Percentiles rank a stretch among this genome's conserved stretches.
These are phyloP conservation scores for Phytophthora boehmeriae DNA, from an alignment of 352 stramenopile genomes.

Conservation along the genomic window DNA sequence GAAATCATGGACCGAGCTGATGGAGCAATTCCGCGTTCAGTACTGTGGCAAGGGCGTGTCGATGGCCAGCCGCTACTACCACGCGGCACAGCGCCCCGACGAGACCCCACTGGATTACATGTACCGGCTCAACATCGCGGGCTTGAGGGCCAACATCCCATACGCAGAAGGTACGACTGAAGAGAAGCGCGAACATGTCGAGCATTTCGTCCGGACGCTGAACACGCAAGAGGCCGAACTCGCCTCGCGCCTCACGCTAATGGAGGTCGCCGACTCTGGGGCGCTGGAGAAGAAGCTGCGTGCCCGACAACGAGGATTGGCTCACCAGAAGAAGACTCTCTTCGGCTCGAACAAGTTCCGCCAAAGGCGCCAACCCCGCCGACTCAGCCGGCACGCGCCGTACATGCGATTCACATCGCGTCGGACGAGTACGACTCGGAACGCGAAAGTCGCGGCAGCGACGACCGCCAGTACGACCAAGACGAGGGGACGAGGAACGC, in stretches of 20 bases:
- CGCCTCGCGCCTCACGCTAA: background rate
- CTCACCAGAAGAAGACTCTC: slow-evolving; percentile 1
- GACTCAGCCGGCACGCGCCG: background rate
- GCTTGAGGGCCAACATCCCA: background rate
- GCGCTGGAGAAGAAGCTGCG: slow-evolving; percentile 12
- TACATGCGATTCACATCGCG: slow-evolving; percentile 4
- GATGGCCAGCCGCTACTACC: too few species aligned
- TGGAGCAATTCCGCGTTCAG: slow-evolving; percentile 2
- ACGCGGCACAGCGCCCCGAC: background rate
- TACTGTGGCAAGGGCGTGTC: slow-evolving; percentile 5
- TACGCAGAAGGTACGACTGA: background rate
- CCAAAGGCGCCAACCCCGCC: slow-evolving; percentile 2
- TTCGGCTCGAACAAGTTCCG: slow-evolving; percentile 13
- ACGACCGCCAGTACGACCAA: slow-evolving; percentile 7
- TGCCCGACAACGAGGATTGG: slow-evolving; percentile 3
- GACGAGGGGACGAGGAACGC: slow-evolving; percentile 8
- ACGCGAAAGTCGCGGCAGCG: background rate
- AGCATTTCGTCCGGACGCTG: slow-evolving; percentile 12
- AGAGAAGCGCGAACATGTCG: slow-evolving; percentile 9
- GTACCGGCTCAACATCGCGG: slow-evolving; percentile 13
- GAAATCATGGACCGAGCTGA: background rate
- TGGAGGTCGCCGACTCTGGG: background rate
- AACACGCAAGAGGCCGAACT: background rate
- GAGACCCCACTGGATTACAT: slow-evolving; percentile 13
- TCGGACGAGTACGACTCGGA: background rate